Conservation (phyloP, 345 rosid genomes). For the Pugionium cornutum region DNA sequence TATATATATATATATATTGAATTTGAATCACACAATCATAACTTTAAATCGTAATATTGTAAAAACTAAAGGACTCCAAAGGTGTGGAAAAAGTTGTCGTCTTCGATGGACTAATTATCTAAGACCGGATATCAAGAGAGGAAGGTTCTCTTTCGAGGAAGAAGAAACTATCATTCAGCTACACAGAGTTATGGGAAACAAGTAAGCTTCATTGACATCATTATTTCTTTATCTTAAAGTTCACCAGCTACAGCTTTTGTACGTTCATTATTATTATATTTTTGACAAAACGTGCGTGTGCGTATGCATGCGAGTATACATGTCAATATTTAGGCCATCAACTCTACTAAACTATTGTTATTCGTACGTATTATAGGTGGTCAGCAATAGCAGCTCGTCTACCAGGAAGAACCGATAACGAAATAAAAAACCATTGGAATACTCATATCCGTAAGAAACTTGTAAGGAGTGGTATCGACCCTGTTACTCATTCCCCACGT, state of each 20-base stretch:
- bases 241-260: slow-evolving; percentile 23
- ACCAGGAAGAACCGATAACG: slow-evolving; percentile 96
- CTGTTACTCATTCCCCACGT: slow-evolving; percentile 88
- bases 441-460: slow-evolving; percentile 88
- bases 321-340: slow-evolving; percentile 42
- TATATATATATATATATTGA: neutral
- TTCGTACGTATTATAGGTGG: slow-evolving; percentile 57
- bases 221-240: neutral
- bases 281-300: neutral
- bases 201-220: slow-evolving; percentile 46
- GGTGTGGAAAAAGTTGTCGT: slow-evolving; percentile 98
- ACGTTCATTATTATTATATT: neutral
- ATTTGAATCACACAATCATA: slow-evolving; percentile 6
- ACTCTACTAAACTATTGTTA: slow-evolving; percentile 31
- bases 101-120: slow-evolving; percentile 97
- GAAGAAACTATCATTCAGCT: slow-evolving; percentile 92
- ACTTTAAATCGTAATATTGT: neutral
- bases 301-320: slow-evolving; percentile 27
- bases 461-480: slow-evolving; percentile 81
- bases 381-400: slow-evolving; percentile 96
- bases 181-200: slow-evolving; percentile 84
- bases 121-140: slow-evolving; percentile 93
- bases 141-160: slow-evolving; percentile 90
- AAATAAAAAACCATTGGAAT: slow-evolving; percentile 96
- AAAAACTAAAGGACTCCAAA: slow-evolving; percentile 62